A percentile compares a stretch with the other conserved stretches of the same genome.
Conservation (phyloP, 192 early-diverging fungal species). For the Powellomyces hirtus region DNA sequence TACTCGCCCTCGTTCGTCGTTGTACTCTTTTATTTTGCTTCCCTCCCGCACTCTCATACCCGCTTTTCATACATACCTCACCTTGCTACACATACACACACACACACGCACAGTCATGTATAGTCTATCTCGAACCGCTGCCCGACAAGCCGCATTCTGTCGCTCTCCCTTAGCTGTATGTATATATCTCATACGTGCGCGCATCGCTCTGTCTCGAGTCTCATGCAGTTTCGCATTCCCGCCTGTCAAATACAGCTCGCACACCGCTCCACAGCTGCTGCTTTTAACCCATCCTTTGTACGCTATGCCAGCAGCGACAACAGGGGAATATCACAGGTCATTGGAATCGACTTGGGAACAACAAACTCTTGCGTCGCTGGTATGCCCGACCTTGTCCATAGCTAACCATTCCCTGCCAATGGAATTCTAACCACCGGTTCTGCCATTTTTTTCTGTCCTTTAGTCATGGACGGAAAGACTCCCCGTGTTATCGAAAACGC, state of each 20-base stretch:
- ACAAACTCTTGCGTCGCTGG: conserved; percentile 95
- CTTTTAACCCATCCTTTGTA: conserved; percentile 1
- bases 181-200: background rate
- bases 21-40: too few species aligned
- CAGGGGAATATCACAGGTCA: background rate
- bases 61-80: too few species aligned
- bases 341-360: conserved; percentile 52
- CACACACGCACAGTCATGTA: background rate
- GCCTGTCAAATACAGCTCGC: background rate
- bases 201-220: background rate
- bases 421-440: too few species aligned
- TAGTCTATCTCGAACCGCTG: background rate
- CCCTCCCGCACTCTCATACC: too few species aligned
- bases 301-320: conserved; percentile 7
- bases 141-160: background rate
- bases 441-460: background rate
- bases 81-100: too few species aligned
- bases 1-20: too few species aligned
- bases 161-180: background rate
- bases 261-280: background rate
- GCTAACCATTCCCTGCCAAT: too few species aligned
- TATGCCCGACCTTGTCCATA: background rate
- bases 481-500: conserved; percentile 98
- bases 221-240: background rate
- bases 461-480: conserved; percentile 94